A percentile compares a stretch with the other conserved stretches of the same genome.
phyloP scores from a whole-genome alignment of 192 early-diverging fungal species.

The Coemansia sp. region DNA sequence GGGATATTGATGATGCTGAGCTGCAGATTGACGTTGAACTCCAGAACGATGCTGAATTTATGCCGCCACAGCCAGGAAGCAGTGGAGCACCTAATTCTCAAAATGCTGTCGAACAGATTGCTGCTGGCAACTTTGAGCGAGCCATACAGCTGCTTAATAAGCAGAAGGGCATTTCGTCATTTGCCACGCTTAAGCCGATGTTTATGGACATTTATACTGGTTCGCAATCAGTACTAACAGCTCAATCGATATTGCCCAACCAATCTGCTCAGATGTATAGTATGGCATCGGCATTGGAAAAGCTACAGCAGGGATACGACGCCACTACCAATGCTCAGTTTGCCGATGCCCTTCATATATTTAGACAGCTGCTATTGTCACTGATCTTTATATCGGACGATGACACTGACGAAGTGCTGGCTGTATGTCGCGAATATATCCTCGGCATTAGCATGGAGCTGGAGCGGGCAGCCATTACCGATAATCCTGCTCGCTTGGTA shows the following conservation, averaged over 20 bases:
- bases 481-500: slow-evolving; percentile 67
- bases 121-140: slow-evolving; percentile 90
- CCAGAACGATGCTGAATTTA: slow-evolving; percentile 60
- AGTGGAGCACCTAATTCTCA: slow-evolving; percentile 77
- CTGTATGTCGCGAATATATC: slow-evolving; percentile 88
- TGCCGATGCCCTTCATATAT: slow-evolving; percentile 69
- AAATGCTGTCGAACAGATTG: slow-evolving; percentile 88
- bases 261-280: slow-evolving; percentile 40
- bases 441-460: slow-evolving; percentile 84
- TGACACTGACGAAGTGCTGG: slow-evolving; percentile 67
- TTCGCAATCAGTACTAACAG: slow-evolving; percentile 62
- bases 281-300: slow-evolving; percentile 50
- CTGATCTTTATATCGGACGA: slow-evolving; percentile 73
- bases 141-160: slow-evolving; percentile 93
- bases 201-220: slow-evolving; percentile 86
- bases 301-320: slow-evolving; percentile 83
- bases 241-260: slow-evolving; percentile 58
- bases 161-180: slow-evolving; percentile 90
- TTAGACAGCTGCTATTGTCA: slow-evolving; percentile 74
- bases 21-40: slow-evolving; percentile 59
- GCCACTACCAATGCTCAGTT: slow-evolving; percentile 81
- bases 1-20: slow-evolving; percentile 84
- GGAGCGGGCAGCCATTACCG: slow-evolving; percentile 62
- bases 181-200: slow-evolving; percentile 83
- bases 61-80: slow-evolving; percentile 72